These are phyloP conservation scores for Cicer yamashitae DNA, from an alignment of 306 rosid genomes.

Conservation along the genomic window DNA sequence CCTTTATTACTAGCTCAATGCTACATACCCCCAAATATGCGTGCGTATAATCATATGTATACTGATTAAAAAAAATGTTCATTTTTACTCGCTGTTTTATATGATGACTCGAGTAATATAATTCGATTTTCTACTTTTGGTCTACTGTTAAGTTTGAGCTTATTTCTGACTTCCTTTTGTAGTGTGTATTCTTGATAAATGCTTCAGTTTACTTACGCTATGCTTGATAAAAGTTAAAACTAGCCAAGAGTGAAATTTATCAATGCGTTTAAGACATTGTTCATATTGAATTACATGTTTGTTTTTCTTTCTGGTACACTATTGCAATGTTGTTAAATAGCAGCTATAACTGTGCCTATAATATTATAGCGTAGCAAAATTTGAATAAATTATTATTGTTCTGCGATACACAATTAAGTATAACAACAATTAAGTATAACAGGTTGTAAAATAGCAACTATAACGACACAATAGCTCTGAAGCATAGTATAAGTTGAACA, in stretches of 20 bases:
- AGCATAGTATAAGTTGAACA: too few relatives aligned
- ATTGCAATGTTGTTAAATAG: background rate
- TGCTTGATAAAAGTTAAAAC: constrained; percentile 27
- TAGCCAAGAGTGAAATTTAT: constrained; percentile 15
- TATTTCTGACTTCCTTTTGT: constrained; percentile 27
- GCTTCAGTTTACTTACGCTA: constrained; percentile 34
- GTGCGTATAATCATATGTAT: constrained; percentile 44
- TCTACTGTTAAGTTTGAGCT: constrained; percentile 19
- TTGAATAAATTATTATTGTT: too few relatives aligned
- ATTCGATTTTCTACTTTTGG: constrained; percentile 21
- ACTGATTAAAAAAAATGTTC: constrained; percentile 39
- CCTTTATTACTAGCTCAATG: constrained; percentile 22
- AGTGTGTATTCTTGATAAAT: constrained; percentile 23
- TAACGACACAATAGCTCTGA: too few relatives aligned
- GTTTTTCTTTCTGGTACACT: background rate
- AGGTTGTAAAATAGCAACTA: too few relatives aligned
- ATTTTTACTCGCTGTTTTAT: constrained; percentile 31
- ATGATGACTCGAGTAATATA: constrained; percentile 29
- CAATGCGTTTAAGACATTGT: background rate
- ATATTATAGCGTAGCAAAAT: too few relatives aligned
- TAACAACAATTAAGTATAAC: too few relatives aligned
- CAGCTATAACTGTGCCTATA: too few relatives aligned
- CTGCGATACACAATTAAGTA: too few relatives aligned
- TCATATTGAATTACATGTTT: background rate
- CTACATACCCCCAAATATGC: constrained; percentile 27